Conservation (phyloP, 441 rosid species). For the Melastoma candidum region DNA sequence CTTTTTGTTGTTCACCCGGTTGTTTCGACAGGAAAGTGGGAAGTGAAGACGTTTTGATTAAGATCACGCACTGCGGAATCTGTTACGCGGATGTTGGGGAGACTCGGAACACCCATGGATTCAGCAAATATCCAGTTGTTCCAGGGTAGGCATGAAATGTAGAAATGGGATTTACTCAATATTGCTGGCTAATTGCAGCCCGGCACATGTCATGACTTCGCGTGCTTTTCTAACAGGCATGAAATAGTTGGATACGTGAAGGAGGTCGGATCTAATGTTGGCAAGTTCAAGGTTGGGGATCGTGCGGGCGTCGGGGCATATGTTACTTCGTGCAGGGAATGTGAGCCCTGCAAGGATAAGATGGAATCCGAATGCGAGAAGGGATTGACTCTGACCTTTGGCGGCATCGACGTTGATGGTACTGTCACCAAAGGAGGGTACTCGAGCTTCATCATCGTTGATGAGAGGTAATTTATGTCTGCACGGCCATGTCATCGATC, state of each 20-base stretch:
- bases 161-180: neutral
- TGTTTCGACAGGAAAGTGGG: neutral
- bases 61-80: neutral
- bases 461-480: neutral
- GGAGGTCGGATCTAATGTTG: neutral
- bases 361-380: neutral
- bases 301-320: neutral
- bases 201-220: too few species aligned
- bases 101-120: too few species aligned
- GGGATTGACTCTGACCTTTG: neutral
- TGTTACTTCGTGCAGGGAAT: neutral
- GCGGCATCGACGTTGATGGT: neutral
- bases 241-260: neutral
- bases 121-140: neutral
- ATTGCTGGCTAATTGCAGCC: neutral
- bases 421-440: neutral
- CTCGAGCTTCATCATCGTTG: conserved; percentile 1
- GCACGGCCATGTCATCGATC: neutral
- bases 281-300: conserved; percentile 3
- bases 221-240: neutral
- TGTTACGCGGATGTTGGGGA: neutral
- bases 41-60: neutral
- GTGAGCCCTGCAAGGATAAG: neutral
- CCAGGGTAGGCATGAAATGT: neutral
- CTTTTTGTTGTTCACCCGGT: neutral